Base-by-base conservation (phyloP, 768 basidiomycete species). In the Phaeotremella fagi region DNA sequence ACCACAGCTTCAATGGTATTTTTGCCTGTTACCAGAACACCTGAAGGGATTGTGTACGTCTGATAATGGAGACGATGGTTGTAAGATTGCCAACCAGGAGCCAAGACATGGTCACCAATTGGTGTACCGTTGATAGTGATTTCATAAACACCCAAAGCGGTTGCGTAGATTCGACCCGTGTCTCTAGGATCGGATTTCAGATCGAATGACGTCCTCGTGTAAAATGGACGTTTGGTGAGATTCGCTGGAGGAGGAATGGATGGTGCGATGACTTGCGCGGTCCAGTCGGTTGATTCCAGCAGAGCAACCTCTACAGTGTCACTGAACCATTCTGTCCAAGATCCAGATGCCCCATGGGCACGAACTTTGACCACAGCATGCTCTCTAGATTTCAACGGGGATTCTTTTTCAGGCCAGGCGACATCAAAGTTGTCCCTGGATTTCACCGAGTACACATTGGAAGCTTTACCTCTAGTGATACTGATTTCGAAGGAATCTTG, bases 31-130 rank as follows among this genome's bases (percentile, higher is more conserved):
- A 26, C 7, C 18, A 18, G 26, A 12, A 71, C 45, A 9, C 57
- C 33, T 1, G 18, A 4, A 3, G 51, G 18, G 29, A 73, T 41
- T 37, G 69, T 65, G 50, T 62, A 70, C 5, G 56, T 62, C 55
- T 73, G 71, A 33, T 67, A 73, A 41, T 59, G 38, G 15, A 63
- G 59, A 22, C 59, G 58, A 52, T 69, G 54, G 18, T 59, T 36
- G 52, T 73, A 73, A 27, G 50, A 54, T 20, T 52, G 54, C 71
- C 71, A 73, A 14, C 71, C 71, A 3, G 71, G 71, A 9, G 62
- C 47, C 11, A 73, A 52, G 22, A 65, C 41, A 15, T 71, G 60
- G 33, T 69, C 64, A 27, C 67, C 69, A 11, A 73, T 54, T 4
- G 35, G 47, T 18, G 50, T 22, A 18, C 67, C 71, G 50, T 73